A percentile compares a stretch with the other conserved stretches of the same genome.
These are phyloP conservation scores for Lepidopterella palustris DNA, from an alignment of 495 filamentous ascomycete species.

Conservation along the genomic window DNA sequence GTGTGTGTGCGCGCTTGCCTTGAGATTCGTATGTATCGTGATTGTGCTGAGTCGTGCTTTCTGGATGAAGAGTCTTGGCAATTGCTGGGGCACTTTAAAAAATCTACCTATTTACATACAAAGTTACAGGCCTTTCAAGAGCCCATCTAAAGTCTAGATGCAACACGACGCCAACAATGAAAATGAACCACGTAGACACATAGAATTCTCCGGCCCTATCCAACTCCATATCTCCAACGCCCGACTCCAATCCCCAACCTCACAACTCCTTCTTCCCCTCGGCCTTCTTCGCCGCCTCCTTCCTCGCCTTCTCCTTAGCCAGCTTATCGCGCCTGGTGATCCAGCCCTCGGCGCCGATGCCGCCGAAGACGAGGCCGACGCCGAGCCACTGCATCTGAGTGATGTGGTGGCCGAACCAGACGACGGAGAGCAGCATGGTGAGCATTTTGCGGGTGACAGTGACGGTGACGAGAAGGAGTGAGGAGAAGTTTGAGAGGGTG, in stretches of 20 bases:
- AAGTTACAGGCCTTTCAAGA: no score
- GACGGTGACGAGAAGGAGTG: constrained; percentile 86
- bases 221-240: not conserved
- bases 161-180: not conserved
- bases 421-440: constrained; percentile 92
- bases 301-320: constrained; percentile 51
- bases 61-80: no score
- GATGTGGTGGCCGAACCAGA: constrained; percentile 87
- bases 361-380: constrained; percentile 87
- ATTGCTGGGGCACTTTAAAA: no score
- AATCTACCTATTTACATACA: no score
- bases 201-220: not conserved
- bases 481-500: constrained; percentile 85
- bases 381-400: constrained; percentile 85
- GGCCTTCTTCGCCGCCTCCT: constrained; percentile 1
- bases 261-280: constrained; percentile 14
- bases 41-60: no score
- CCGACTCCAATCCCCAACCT: not conserved
- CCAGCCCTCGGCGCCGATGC: constrained; percentile 81
- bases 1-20: not conserved
- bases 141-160: not conserved
- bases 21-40: not conserved
- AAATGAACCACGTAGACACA: no score
- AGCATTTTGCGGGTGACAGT: constrained; percentile 98
- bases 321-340: constrained; percentile 77